Conservation (phyloP, 768 basidiomycete species). For the Podaxis mareebaensis region DNA sequence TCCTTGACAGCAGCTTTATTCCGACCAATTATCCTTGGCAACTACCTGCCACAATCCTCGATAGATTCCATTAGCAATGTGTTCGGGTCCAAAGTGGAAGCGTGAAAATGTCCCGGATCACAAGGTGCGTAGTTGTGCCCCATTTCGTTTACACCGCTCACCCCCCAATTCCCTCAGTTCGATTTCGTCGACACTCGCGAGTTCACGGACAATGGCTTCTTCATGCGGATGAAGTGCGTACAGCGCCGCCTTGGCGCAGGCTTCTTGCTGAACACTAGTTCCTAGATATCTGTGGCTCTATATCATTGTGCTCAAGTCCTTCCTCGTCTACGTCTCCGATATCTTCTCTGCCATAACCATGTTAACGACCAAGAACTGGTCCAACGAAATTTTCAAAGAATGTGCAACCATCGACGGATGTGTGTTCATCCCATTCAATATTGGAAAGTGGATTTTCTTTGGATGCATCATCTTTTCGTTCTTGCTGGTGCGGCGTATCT, state of each 20-base stretch:
- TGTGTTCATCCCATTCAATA: constrained; percentile 82
- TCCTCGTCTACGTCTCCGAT: constrained; percentile 96
- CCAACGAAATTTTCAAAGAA: constrained; percentile 84
- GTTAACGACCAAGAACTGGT: constrained; percentile 90
- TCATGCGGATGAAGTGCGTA: constrained; percentile 83
- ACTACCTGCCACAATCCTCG: constrained; percentile 25
- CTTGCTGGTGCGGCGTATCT: constrained; percentile 64
- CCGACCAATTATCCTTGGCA: constrained; percentile 26
- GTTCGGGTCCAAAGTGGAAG: constrained; percentile 89
- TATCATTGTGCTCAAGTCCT: constrained; percentile 90
- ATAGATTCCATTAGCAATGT: constrained; percentile 37
- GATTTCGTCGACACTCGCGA: constrained; percentile 95
- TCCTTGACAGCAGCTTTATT: constrained; percentile 20
- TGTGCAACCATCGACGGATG: constrained; percentile 68
- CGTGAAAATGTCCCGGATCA: constrained; percentile 96
- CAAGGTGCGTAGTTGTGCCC: constrained; percentile 59
- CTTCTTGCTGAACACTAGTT: constrained; percentile 9
- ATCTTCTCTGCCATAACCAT: constrained; percentile 97
- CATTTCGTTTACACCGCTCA: background rate
- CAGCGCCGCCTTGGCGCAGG: background rate
- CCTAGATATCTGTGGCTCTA: constrained; percentile 91
- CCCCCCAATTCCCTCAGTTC: constrained; percentile 56
- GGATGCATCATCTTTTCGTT: constrained; percentile 99
- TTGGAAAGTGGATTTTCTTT: constrained; percentile 96
- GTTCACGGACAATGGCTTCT: constrained; percentile 84